These are phyloP conservation scores for Pestalotiopsis sp. DNA, from an alignment of 2,329 filamentous ascomycete genomes.

Conservation along the genomic window DNA sequence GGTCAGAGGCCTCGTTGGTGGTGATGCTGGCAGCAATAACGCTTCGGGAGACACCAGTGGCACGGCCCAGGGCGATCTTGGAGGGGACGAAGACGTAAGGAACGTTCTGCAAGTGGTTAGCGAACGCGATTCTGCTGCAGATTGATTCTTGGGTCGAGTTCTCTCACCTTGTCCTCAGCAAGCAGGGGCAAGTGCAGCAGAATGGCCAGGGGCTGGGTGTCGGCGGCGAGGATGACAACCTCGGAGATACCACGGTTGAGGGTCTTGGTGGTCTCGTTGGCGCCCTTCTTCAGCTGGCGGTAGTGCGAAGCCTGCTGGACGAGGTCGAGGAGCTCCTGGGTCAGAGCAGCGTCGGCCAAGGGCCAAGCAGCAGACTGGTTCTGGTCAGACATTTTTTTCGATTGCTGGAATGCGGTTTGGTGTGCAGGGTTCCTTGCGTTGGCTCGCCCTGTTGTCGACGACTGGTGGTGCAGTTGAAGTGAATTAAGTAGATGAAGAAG, in stretches of 20 bases:
- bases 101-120: slow-evolving; percentile 53
- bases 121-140: background rate
- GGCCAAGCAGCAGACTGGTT: slow-evolving; percentile 17
- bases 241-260: slow-evolving; percentile 76
- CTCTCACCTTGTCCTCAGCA: slow-evolving; percentile 71
- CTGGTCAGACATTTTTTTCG: slow-evolving; percentile 29
- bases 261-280: slow-evolving; percentile 84
- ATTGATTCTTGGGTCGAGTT: background rate
- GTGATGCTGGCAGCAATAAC: slow-evolving; percentile 77
- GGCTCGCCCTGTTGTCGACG: slow-evolving; percentile 54
- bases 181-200: slow-evolving; percentile 87
- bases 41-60: slow-evolving; percentile 84
- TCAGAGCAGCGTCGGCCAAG: slow-evolving; percentile 4
- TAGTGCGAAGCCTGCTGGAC: slow-evolving; percentile 72
- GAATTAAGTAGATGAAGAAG: slow-evolving; percentile 5
- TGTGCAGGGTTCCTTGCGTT: slow-evolving; percentile 62
- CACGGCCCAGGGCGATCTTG: slow-evolving; percentile 82
- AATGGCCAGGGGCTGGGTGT: slow-evolving; percentile 86
- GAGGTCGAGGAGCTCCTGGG: slow-evolving; percentile 74
- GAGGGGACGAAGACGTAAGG: slow-evolving; percentile 62
- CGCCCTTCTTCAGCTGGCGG: slow-evolving; percentile 85
- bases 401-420: slow-evolving; percentile 13
- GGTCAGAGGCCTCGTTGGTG: slow-evolving; percentile 86
- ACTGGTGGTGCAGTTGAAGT: slow-evolving; percentile 17
- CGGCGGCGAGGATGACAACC: slow-evolving; percentile 85